Evolutionary conservation across 2,329 filamentous ascomycete species (phyloP).

Genomic region (Colletotrichum orbiculare): DNA sequence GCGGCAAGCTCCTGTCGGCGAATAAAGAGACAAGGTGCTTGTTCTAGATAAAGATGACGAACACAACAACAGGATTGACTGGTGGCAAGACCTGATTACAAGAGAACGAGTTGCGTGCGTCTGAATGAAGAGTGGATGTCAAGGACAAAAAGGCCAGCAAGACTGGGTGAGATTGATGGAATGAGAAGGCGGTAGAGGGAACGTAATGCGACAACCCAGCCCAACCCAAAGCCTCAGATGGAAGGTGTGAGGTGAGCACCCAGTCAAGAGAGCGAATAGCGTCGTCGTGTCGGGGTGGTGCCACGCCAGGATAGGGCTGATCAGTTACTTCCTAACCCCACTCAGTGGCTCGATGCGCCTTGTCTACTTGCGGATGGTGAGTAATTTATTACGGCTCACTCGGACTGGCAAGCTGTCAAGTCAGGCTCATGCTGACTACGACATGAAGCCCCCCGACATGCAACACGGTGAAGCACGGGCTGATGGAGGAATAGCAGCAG

Average conservation of each 20-base stretch:
- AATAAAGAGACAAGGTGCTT: too few species aligned
- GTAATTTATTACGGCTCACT: not conserved
- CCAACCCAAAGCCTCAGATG: slow-evolving; percentile 7
- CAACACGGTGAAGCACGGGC: too few species aligned
- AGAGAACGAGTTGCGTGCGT: too few species aligned
- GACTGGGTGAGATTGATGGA: too few species aligned
- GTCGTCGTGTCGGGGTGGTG: slow-evolving; percentile 20
- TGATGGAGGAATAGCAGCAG: not conserved
- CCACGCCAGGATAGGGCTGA: slow-evolving; percentile 34
- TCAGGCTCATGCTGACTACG: too few species aligned
- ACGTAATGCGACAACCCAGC: slow-evolving; percentile 4
- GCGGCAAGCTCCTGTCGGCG: not conserved
- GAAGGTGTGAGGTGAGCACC: slow-evolving; percentile 8
- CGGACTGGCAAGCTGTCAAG: not conserved
- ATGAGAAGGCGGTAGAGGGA: too few species aligned
- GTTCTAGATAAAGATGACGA: not conserved
- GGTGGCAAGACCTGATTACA: too few species aligned
- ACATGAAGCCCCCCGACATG: too few species aligned
- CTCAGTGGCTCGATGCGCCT: not conserved
- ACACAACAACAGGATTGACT: not conserved
- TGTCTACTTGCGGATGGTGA: too few species aligned
- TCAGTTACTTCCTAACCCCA: slow-evolving; percentile 13
- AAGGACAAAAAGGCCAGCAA: slow-evolving; percentile 8
- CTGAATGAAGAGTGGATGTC: slow-evolving; percentile 3
- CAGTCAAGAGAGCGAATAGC: slow-evolving; percentile 13